Percentiles rank a stretch among this genome's conserved stretches.
phyloP scores from a whole-genome alignment of 1,284 basidiomycete species.

The Naganishia sp. region DNA sequence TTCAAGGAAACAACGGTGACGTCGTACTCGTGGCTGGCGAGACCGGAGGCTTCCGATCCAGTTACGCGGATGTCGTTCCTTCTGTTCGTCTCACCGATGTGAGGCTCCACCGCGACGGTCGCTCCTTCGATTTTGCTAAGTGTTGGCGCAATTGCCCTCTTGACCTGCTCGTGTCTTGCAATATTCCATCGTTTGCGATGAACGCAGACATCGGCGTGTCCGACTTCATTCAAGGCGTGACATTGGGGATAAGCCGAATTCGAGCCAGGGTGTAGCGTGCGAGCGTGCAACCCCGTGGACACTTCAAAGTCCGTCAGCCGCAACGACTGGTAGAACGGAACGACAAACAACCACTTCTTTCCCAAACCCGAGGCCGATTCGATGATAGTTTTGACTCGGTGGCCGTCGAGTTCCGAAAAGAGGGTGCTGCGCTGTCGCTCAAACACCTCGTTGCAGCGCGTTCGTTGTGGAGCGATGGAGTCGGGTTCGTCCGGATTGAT shows the following conservation, averaged over 20 bases:
- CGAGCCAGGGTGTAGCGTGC: neutral
- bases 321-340: neutral
- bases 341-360: no score
- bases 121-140: conserved; percentile 5
- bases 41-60: conserved; percentile 4
- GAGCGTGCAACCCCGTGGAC: conserved; percentile 3
- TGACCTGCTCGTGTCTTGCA: conserved; percentile 2
- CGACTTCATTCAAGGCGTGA: neutral
- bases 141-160: neutral
- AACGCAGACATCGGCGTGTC: conserved; percentile 17
- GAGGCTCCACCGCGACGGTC: neutral
- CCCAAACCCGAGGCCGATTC: no score
- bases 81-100: conserved; percentile 10
- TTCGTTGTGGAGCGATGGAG: neutral
- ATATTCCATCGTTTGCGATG: conserved; percentile 8
- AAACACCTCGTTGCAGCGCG: neutral
- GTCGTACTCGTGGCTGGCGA: conserved; percentile 14
- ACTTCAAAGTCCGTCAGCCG: conserved; percentile 21
- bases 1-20: conserved; percentile 11
- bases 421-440: neutral
- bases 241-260: conserved; percentile 4
- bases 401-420: conserved; percentile 9
- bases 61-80: conserved; percentile 5
- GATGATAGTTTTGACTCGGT: neutral
- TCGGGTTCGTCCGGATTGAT: conserved; percentile 4